Percentiles rank a stretch among this genome's conserved stretches.
Conservation (phyloP, 169 alveolate species). For the Neospora caninum region DNA sequence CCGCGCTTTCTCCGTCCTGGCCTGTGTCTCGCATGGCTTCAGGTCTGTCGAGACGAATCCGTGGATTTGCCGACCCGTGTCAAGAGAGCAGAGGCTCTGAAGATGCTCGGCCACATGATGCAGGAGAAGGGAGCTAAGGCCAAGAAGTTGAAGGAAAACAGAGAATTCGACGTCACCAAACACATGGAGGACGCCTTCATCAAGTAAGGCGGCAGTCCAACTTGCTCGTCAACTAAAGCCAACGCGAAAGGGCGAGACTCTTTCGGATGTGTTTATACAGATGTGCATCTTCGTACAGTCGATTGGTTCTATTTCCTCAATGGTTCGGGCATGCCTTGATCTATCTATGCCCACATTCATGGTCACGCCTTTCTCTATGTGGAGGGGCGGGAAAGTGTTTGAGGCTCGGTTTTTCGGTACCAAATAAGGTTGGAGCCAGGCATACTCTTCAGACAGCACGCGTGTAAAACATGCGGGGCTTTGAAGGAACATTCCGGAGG, state of each 20-base stretch:
- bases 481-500: too few species aligned
- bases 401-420: too few species aligned
- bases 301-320: too few species aligned
- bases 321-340: background rate
- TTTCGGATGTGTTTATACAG: background rate
- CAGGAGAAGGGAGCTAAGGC: background rate
- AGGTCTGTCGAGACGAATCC: conserved; percentile 42
- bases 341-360: background rate
- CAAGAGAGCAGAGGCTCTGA: conserved; percentile 44
- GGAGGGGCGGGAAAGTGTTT: too few species aligned
- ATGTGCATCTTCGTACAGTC: background rate
- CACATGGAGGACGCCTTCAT: conserved; percentile 45
- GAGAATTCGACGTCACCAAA: conserved; percentile 9
- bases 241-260: background rate
- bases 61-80: conserved; percentile 13
- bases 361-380: too few species aligned
- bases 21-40: background rate
- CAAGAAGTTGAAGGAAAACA: background rate
- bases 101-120: conserved; percentile 15
- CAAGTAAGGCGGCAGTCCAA: background rate
- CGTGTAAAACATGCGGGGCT: too few species aligned
- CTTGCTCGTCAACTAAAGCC: background rate
- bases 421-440: too few species aligned
- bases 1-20: too few species aligned
- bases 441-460: too few species aligned